A percentile compares a stretch with the other conserved stretches of the same genome.
Evolutionary conservation across 1,139 yeast genomes (phyloP).

Genomic region (Saccharomyces hybrid): DNA sequence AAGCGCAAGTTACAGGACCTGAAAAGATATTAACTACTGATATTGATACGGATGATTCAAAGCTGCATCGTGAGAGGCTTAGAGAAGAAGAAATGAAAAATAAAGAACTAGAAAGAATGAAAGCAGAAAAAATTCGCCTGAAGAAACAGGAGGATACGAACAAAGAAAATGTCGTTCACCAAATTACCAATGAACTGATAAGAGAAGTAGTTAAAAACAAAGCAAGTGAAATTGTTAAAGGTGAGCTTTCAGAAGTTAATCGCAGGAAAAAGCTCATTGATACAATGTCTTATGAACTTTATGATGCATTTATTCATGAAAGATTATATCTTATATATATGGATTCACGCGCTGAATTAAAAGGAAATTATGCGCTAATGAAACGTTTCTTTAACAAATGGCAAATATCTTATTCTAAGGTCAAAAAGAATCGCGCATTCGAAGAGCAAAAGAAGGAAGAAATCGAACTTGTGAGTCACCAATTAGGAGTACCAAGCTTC

Average conservation of each 20-base stretch:
- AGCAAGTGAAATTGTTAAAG: slow-evolving; percentile 4
- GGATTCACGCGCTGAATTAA: slow-evolving; percentile 38
- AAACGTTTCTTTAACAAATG: slow-evolving; percentile 21
- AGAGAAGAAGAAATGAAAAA: neutral
- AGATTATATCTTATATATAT: slow-evolving; percentile 38
- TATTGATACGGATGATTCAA: neutral
- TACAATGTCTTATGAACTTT: slow-evolving; percentile 41
- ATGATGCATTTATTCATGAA: slow-evolving; percentile 53
- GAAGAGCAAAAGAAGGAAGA: slow-evolving; percentile 41
- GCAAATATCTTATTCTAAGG: slow-evolving; percentile 29
- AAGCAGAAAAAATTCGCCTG: neutral
- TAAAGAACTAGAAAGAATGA: neutral
- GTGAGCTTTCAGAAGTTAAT: neutral
- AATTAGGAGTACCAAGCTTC: slow-evolving; percentile 32
- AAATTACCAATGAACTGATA: slow-evolving; percentile 32
- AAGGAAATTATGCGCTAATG: slow-evolving; percentile 28
- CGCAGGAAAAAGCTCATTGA: neutral
- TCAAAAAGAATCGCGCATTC: slow-evolving; percentile 32
- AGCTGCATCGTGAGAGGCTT: neutral
- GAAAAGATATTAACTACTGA: neutral
- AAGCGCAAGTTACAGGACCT: neutral
- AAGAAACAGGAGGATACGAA: slow-evolving; percentile 13
- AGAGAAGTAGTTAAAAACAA: slow-evolving; percentile 27
- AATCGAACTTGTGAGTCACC: slow-evolving; percentile 31
- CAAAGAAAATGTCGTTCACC: slow-evolving; percentile 24